Evolutionary conservation across 2,329 filamentous ascomycete genomes (phyloP), one percentile per base, ranked within the genome.

Genomic region (Trichoderma sp.): DNA sequence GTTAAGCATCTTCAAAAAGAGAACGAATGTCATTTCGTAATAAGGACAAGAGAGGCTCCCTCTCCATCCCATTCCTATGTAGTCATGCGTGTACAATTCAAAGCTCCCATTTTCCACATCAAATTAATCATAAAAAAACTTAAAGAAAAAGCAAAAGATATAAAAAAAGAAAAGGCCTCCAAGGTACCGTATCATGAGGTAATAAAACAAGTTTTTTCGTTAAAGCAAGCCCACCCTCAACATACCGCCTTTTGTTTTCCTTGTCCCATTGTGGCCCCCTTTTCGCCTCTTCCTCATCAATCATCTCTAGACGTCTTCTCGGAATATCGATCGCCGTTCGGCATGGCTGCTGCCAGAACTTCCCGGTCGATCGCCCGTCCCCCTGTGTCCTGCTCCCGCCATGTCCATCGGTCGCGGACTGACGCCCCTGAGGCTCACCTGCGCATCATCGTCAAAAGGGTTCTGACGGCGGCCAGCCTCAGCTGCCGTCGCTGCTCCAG

Each of bases 361-460:
- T 9, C 83, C 84, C 75, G 84, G 83, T 12, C 75, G 60, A 16
- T 81, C 84, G 24, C 81, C 79, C 59, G 77, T 76, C 77, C 78
- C 76, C 78, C 78, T 79, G 59, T 76, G 31, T 71, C 78, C 60
- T 79, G 80, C 75, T 76, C n/a, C 78, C 6, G 83, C 84, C 50
- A 87, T 88, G 67, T 91, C 87, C 78, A 93, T 90, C n/a, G 94
- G 94, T 78, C 94, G 84, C 3, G 94, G 94, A 83, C 93, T 96
- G 35, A 95, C 91, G 31, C 93, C 93, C 74, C 93, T 85, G 83
- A 94, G 80, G 81, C 91, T 92, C 77, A 88, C 86, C 82, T 91
- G 91, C 5, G 89, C 90, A 35, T 90, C 88, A 71, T 94, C 93
- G 71, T 92, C 93, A 81, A 95, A 95, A 0, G 94, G 94, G 82